Base-by-base conservation (phyloP, 2,329 filamentous ascomycete genomes). In the Botrytis elliptica region DNA sequence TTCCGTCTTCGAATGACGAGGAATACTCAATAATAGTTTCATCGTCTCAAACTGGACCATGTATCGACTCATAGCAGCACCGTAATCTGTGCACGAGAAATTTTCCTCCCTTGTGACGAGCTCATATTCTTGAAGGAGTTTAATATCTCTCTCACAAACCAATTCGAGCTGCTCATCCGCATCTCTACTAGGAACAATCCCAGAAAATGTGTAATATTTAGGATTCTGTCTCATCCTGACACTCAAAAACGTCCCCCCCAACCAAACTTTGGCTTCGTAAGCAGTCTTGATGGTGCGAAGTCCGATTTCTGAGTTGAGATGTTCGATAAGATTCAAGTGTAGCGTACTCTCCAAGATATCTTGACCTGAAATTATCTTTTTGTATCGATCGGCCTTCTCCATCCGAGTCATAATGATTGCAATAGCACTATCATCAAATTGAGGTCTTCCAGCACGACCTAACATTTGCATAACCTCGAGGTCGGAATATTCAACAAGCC, bases 401-500 rank as follows among this genome's bases (percentile, higher is more conserved):
- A 86, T 84, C 38, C 88, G 87, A 0, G 93, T 96, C 84, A 97
- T 89, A 72, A 97, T 95, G 25, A 96, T 90, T 18, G 92, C 94
- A 57, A 90, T 87, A 4, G 92, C 93, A 74, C 85, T 92, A 68
- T 89, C 86, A 77, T 95, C 94, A 75, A 95, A 97, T 79, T 97
- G 94, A 9, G 94, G 93, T 33, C 93, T 86, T 1, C 94, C 93
- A 69, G 93, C 93, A 76, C 93, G 89, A 10, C 93, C 93, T 67
- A 97, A 87, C 93, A 97, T 97, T 78, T 97, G 93, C 91, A 95
- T 95, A 75, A 95, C 88, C 77, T 97, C 93, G 8, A 97, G 85
- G 79, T 96, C 93, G 0, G 92, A 90, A 77, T 94, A 94, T 80
- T 96, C 93, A 72, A 90, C 88, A 55, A 88, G 78, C 10, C 86